Percentiles rank a stretch among this genome's conserved stretches.
phyloP scores from a whole-genome alignment of 345 rosid genomes.

The Erucastrum elatum region DNA sequence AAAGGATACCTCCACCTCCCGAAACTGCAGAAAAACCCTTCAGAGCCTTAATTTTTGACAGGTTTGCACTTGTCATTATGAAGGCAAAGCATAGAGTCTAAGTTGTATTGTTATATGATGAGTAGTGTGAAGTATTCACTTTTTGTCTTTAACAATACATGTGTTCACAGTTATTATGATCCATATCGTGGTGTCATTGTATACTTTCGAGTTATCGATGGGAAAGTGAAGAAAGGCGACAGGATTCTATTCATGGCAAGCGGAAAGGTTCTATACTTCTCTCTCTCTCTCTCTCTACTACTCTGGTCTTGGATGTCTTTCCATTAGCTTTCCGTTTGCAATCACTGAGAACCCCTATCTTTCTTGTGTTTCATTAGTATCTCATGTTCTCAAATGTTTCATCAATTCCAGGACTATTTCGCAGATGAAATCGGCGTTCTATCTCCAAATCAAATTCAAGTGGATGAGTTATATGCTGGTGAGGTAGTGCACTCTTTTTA shows the following conservation, averaged over 20 bases:
- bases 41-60: conserved; percentile 92
- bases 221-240: conserved; percentile 91
- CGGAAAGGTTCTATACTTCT: conserved; percentile 52
- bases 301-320: not conserved
- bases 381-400: conserved; percentile 12
- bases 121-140: not conserved
- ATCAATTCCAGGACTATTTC: conserved; percentile 65
- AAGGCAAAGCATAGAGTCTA: conserved; percentile 6
- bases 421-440: conserved; percentile 96
- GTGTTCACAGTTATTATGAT: conserved; percentile 81
- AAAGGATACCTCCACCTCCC: conserved; percentile 79
- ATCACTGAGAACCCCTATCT: not conserved
- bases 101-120: conserved; percentile 3
- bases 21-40: conserved; percentile 63
- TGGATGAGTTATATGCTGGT: conserved; percentile 85
- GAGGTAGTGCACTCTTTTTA: conserved; percentile 66
- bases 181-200: conserved; percentile 97
- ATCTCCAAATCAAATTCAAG: conserved; percentile 93
- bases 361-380: conserved; percentile 5
- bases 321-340: conserved; percentile 7
- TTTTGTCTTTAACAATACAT: conserved; percentile 10
- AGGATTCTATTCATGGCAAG: conserved; percentile 93
- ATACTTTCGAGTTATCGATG: conserved; percentile 94
- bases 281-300: not conserved
- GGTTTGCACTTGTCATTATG: conserved; percentile 50